A percentile compares a stretch with the other conserved stretches of the same genome.
These are phyloP conservation scores for Echinochloa phyllopogon DNA, from an alignment of 176 grass and related monocot species.

Conservation along the genomic window DNA sequence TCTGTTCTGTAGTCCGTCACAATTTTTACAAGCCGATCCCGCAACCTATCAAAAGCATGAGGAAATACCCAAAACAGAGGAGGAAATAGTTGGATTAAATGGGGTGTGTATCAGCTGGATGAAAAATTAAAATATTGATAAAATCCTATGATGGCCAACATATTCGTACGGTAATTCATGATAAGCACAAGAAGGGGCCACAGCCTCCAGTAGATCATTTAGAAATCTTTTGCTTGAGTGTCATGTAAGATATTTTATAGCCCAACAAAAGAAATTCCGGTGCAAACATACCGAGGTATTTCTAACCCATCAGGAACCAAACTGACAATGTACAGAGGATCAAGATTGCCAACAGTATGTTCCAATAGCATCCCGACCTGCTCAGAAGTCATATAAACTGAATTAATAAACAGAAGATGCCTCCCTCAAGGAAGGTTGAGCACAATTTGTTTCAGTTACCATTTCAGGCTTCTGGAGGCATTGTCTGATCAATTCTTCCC, in stretches of 20 bases:
- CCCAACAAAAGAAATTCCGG: background rate
- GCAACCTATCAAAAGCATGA: slow-evolving; percentile 60
- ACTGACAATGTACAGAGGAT: slow-evolving; percentile 94
- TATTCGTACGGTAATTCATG: background rate
- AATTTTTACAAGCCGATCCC: slow-evolving; percentile 94
- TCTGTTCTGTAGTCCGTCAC: slow-evolving; percentile 97
- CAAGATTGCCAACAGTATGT: slow-evolving; percentile 97
- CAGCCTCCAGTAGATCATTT: background rate
- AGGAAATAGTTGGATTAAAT: background rate
- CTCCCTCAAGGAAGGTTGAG: slow-evolving; percentile 32
- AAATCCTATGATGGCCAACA: background rate
- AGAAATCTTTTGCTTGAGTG: slow-evolving; percentile 8
- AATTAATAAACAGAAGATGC: slow-evolving; percentile 14
- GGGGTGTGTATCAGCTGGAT: background rate
- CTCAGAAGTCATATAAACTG: slow-evolving; percentile 36
- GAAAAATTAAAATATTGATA: background rate
- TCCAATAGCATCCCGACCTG: slow-evolving; percentile 98
- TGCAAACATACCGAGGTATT: slow-evolving; percentile 74
- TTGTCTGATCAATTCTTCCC: slow-evolving; percentile 91
- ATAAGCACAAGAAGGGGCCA: background rate
- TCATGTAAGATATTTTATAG: slow-evolving; percentile 11
- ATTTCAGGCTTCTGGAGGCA: slow-evolving; percentile 95
- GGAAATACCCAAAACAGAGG: background rate
- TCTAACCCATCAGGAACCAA: slow-evolving; percentile 97
- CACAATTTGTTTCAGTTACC: slow-evolving; percentile 50